Evolutionary conservation across 306 rosid species (phyloP), one percentile per base, ranked within the genome.

Genomic region (Gleditsia sinensis): DNA sequence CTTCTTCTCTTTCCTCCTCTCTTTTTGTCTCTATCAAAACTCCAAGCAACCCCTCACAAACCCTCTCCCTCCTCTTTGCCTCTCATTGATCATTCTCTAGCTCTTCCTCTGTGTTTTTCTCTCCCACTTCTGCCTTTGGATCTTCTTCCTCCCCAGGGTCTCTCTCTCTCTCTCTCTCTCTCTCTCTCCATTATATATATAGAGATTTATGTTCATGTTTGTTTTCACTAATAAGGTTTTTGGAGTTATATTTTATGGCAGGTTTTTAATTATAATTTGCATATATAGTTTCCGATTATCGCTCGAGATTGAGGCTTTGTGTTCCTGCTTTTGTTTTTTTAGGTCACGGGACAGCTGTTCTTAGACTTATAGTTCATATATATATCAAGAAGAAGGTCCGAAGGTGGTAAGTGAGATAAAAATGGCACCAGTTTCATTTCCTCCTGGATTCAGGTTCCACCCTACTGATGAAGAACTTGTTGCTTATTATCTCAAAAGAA

Each of bases 401-500:
- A 65, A 83, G 75, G 40, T 40, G 46, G 55, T 34, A 3, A 9
- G 16, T 28, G 23, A 50, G 2, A 20, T n/a, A 37, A 0, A 48
- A 0, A 92, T 93, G 98, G 91, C 96, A 32, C 90, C 96, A 24
- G 96, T 93, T 75, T 86, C 97, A 57, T 75, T 91, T 69, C 98
- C 98, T 67, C 98, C 98, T 0, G 98, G 98, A 36, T 93, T 93
- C 21, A 83, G 98, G 61, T 93, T 93, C 81, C 98, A 93, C 56
- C 98, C 98, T 3, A 93, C 98, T 0, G 98, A 93, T 6, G 98
- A 93, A 69, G 98, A 93, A 78, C 96, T 93, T 7, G 96, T 93
- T 19, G 96, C 94, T 14, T 93, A 93, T 75, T 93, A 93, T 68
- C 96, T 93, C 48, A 93, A 93, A 39, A 84, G 94, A n/a, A 93